phyloP scores from a whole-genome alignment of 495 filamentous ascomycete species.

The Schizothecium vesticola region DNA sequence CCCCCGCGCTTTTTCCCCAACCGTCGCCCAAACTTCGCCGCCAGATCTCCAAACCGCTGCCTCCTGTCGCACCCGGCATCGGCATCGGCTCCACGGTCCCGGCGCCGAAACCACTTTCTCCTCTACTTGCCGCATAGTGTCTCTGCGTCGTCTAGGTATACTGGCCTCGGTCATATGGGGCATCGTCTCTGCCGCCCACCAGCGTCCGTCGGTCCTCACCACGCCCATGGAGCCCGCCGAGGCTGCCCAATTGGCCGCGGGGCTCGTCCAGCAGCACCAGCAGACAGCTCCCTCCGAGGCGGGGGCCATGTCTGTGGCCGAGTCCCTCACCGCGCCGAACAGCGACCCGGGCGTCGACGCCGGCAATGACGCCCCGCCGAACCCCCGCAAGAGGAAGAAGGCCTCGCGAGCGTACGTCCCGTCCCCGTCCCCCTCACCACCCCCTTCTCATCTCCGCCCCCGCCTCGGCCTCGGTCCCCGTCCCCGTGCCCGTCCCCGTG shows the following conservation, averaged over 20 bases:
- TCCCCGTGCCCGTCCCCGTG: neutral
- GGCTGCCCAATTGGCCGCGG: neutral
- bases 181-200: neutral
- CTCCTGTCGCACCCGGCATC: neutral
- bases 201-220: neutral
- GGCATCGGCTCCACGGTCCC: neutral
- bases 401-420: conserved; percentile 33
- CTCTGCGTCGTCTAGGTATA: neutral
- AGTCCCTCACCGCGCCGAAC: conserved; percentile 9
- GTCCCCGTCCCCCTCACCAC: neutral
- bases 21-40: neutral
- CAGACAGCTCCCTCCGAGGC: neutral
- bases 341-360: conserved; percentile 26
- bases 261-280: neutral
- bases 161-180: conserved; percentile 9
- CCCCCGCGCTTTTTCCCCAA: neutral
- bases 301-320: neutral
- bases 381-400: conserved; percentile 36
- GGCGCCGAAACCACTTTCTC: neutral
- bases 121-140: neutral
- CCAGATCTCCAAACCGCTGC: neutral
- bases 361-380: conserved; percentile 26
- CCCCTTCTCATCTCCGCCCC: neutral
- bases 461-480: neutral
- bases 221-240: conserved; percentile 4